Conservation (phyloP, 768 basidiomycete species). For the Albatrellus ellisii region DNA sequence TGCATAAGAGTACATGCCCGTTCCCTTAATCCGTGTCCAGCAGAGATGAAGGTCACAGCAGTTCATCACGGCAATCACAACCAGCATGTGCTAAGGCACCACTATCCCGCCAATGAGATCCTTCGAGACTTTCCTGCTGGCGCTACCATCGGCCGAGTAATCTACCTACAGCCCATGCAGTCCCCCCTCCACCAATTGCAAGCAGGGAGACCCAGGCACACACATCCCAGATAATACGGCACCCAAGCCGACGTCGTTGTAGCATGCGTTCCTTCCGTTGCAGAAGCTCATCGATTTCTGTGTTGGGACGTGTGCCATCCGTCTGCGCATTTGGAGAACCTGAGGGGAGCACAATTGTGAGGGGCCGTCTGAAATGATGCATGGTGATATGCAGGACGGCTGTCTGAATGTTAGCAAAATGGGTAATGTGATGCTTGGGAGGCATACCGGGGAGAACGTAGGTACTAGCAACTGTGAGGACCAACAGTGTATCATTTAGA, state of each 20-base stretch:
- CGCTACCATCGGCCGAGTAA: slow-evolving; percentile 38
- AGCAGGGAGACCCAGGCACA: slow-evolving; percentile 65
- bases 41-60: too few relatives aligned
- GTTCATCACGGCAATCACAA: too few relatives aligned
- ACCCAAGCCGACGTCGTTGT: slow-evolving; percentile 59
- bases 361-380: slow-evolving; percentile 75
- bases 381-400: slow-evolving; percentile 69
- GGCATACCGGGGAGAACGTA: slow-evolving; percentile 49
- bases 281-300: slow-evolving; percentile 53
- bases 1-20: too few relatives aligned
- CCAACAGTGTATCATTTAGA: slow-evolving; percentile 35
- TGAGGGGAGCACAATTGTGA: slow-evolving; percentile 67
- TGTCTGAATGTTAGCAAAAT: slow-evolving; percentile 12
- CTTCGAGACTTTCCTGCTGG: too few relatives aligned
- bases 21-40: too few relatives aligned
- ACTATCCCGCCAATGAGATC: too few relatives aligned
- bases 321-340: slow-evolving; percentile 15
- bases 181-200: slow-evolving; percentile 41
- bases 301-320: slow-evolving; percentile 15
- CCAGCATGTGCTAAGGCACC: too few relatives aligned
- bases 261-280: slow-evolving; percentile 78
- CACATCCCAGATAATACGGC: slow-evolving; percentile 74
- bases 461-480: slow-evolving; percentile 39
- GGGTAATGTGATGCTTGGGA: neutral
- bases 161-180: slow-evolving; percentile 45